These are phyloP conservation scores for Trichoderma breve DNA, from an alignment of 2,329 filamentous ascomycete species.

Conservation along the genomic window DNA sequence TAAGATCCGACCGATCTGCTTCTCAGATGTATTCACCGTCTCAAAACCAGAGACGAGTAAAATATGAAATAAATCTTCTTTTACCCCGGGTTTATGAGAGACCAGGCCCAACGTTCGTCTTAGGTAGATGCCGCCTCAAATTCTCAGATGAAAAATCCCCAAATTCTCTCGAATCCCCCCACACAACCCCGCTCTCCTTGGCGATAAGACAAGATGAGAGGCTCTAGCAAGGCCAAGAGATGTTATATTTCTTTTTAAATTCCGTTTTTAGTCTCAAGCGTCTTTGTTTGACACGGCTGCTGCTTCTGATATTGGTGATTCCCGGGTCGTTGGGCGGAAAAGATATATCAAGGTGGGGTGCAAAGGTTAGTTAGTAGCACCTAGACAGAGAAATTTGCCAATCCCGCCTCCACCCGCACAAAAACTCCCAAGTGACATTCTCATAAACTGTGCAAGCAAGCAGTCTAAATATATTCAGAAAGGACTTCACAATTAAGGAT, in stretches of 20 bases:
- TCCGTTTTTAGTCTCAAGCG: neutral
- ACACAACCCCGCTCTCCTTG: neutral
- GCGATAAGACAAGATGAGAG: neutral
- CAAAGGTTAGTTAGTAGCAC: neutral
- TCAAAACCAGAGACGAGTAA: neutral
- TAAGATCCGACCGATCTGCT: neutral
- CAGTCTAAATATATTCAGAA: neutral
- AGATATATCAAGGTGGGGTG: neutral
- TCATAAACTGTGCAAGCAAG: neutral
- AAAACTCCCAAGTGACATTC: neutral
- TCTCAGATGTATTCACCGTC: neutral
- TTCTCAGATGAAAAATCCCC: neutral
- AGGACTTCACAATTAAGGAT: neutral
- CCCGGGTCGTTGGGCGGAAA: neutral
- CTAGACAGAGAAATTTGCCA: neutral
- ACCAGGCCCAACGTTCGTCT: neutral
- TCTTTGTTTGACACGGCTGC: neutral
- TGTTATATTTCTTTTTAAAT: neutral
- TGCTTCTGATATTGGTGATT: neutral
- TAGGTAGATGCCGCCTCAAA: neutral
- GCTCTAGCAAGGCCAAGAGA: neutral
- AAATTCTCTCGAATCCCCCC: neutral
- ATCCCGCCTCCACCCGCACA: slow-evolving; percentile 5
- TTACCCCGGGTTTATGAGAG: neutral
- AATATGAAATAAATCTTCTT: neutral